These are phyloP conservation scores for Dryadomyces sulphureus DNA, from an alignment of 2,329 filamentous ascomycete species.

Conservation along the genomic window DNA sequence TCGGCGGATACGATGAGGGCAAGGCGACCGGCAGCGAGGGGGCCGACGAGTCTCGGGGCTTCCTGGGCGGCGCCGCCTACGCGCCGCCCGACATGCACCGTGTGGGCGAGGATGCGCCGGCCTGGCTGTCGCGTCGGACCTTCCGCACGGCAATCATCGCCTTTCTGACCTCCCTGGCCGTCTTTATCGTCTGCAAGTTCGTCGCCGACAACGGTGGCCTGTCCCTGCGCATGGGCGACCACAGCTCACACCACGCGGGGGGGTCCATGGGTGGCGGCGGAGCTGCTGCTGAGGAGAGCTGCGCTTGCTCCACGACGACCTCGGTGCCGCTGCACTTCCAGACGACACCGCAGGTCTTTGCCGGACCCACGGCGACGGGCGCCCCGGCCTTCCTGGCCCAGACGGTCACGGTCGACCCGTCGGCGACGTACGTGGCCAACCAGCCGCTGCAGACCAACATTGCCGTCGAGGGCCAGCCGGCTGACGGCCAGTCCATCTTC, in stretches of 20 bases:
- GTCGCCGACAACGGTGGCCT: slow-evolving; percentile 10
- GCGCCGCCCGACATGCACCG: neutral
- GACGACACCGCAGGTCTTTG: slow-evolving; percentile 42
- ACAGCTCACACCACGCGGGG: neutral
- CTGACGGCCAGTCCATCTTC: slow-evolving; percentile 51
- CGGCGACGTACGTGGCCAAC: slow-evolving; percentile 51
- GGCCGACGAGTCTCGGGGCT: slow-evolving; percentile 6
- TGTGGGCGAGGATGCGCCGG: slow-evolving; percentile 3
- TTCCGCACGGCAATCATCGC: slow-evolving; percentile 10
- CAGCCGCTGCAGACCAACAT: slow-evolving; percentile 56
- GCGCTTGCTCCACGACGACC: slow-evolving; percentile 3
- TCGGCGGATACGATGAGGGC: slow-evolving; percentile 1
- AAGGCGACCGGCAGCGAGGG: neutral
- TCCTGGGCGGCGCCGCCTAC: neutral
- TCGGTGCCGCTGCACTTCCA: slow-evolving; percentile 47
- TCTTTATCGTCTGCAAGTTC: slow-evolving; percentile 13
- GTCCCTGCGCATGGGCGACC: slow-evolving; percentile 5
- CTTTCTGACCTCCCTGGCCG: slow-evolving; percentile 11
- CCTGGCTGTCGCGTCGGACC: slow-evolving; percentile 6
- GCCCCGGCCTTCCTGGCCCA: slow-evolving; percentile 55
- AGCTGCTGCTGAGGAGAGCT: slow-evolving; percentile 9
- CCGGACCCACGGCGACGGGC: slow-evolving; percentile 57
- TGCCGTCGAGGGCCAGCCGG: slow-evolving; percentile 45
- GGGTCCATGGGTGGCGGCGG: neutral
- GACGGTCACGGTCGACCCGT: slow-evolving; percentile 52